Evolutionary conservation across 1,139 yeast species (phyloP), one percentile per base, ranked within the genome.

Genomic region (Geotrichum histeridarum): DNA sequence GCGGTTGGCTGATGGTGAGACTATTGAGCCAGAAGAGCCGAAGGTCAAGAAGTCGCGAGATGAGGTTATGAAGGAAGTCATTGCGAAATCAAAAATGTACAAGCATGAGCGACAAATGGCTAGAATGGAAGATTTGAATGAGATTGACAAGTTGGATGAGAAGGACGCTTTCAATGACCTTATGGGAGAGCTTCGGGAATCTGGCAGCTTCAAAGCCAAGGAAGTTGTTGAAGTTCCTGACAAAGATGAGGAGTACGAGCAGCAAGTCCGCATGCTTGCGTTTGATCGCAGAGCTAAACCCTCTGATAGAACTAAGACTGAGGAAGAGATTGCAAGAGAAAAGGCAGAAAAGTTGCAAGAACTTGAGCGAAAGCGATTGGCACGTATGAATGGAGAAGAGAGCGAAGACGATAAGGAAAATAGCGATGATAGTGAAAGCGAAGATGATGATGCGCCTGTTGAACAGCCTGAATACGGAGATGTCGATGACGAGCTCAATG

Each of bases 1-100:
- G 43, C 17, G 51, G 33, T n/a, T 47, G 52, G 58, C 54, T 30
- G 72, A 61, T 44, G 72, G 65, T 35, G 56, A 66, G 52, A 62
- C 65, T 59, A 63, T 64, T 56, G 79, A 74, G 8, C 70, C 65
- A 7, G 69, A 64, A 1, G 74, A 65, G 42, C 78, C 78, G 0
- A 74, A 76, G 33, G 79, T 82, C 57, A 88, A 86, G 69, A 94
- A 90, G 73, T 80, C 93, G 33, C 91, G 93, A 67, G 87, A 89
- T 45, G 99, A 94, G 69, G 95, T 94, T 42, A 93, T 94, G 99
- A 84, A 88, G 64, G 99, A 94, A 70, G 81, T 94, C 54, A 93
- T 94, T 60, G 96, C 97, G 43, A 94, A 94, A 70, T 89, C 97
- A 9, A 94, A 94, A 68, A 82, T 82, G 68, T 81, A 91, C 71